Percentiles rank a stretch among this genome's conserved stretches.
Conservation (phyloP, 371 early-diverging fungal species). For the Chytridium lagenaria region DNA sequence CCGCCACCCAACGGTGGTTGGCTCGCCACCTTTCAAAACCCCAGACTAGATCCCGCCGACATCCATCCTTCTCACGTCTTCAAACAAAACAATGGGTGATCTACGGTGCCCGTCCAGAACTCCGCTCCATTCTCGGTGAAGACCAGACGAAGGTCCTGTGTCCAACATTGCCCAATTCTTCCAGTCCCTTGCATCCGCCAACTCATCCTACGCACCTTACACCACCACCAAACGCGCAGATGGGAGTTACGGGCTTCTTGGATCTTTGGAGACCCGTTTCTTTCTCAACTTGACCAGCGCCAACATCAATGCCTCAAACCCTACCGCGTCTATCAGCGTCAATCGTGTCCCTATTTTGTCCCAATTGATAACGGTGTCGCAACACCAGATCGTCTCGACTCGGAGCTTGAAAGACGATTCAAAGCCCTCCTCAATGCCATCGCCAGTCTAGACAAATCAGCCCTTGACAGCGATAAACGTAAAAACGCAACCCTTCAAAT, state of each 20-base stretch:
- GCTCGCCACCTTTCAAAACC: conserved; percentile 27
- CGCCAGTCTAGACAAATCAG: conserved; percentile 33
- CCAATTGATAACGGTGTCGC: conserved; percentile 5
- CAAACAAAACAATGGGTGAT: conserved; percentile 45
- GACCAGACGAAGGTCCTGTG: conserved; percentile 20
- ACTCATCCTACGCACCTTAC: conserved; percentile 3
- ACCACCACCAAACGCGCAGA: not conserved
- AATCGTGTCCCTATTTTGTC: conserved; percentile 24
- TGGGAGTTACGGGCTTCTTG: conserved; percentile 24
- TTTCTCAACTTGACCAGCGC: conserved; percentile 16
- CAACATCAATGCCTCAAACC: not conserved
- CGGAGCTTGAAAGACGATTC: conserved; percentile 16
- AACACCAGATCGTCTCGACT: conserved; percentile 25
- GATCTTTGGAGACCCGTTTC: conserved; percentile 34
- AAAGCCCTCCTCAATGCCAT: conserved; percentile 22
- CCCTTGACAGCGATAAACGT: conserved; percentile 1
- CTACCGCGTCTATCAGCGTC: not conserved
- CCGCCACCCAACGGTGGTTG: conserved; percentile 43
- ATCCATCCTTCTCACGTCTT: conserved; percentile 23
- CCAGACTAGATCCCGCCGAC: not conserved
- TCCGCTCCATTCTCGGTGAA: conserved; percentile 30
- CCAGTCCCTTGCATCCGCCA: not conserved
- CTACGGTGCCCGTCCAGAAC: conserved; percentile 30
- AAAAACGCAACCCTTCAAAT: not conserved
- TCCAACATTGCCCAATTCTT: no score